Evolutionary conservation across 495 filamentous ascomycete species (phyloP), one percentile per base, ranked within the genome.

Genomic region (Trichocladium uniseriatum): DNA sequence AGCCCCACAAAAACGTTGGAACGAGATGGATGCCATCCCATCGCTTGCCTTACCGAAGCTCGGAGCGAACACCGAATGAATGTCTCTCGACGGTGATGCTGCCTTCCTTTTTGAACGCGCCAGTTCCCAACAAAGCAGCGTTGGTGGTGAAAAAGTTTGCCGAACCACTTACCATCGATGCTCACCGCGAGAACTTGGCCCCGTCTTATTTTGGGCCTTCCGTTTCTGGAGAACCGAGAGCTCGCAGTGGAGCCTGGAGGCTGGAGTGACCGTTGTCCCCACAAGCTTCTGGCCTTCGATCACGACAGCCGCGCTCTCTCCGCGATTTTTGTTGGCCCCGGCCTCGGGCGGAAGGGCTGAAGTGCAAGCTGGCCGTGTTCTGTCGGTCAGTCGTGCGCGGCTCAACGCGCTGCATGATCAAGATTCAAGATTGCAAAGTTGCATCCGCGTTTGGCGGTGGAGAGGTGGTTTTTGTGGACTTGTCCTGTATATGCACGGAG

Each of bases 401-500:
- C 14, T 16, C 0, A 7, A 18, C 13, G 20, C 16, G 14, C 16
- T 39, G 21, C 22, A 21, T 4, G 28, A 15, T 14, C 29, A n/a
- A n/a, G n/a, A n/a, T n/a, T 40, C 32, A 41, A 60, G 52, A 60
- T 60, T 60, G 52, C 54, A 55, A 35, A 41, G 58, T 57, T 41
- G 54, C 49, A 60, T 57, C 43, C 20, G 13, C 6, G 13, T 24
- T 28, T 36, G 41, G 34, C 24, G 29, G 28, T 16, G 32, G 28
- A 52, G 48, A 20, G 13, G 5, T 29, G n/a, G n/a, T n/a, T n/a
- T n/a, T n/a, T n/a, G n/a, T n/a, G n/a, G n/a, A n/a, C n/a, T n/a
- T n/a, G n/a, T n/a, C n/a, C 40, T 8, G 13, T 40, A 11, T 18
- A 40, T 13, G 40, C 45, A 49, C 40, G 34, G 45, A 29, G 19